Evolutionary conservation across 2,329 filamentous ascomycete species (phyloP).

Genomic region (Samsoniella hepiali): DNA sequence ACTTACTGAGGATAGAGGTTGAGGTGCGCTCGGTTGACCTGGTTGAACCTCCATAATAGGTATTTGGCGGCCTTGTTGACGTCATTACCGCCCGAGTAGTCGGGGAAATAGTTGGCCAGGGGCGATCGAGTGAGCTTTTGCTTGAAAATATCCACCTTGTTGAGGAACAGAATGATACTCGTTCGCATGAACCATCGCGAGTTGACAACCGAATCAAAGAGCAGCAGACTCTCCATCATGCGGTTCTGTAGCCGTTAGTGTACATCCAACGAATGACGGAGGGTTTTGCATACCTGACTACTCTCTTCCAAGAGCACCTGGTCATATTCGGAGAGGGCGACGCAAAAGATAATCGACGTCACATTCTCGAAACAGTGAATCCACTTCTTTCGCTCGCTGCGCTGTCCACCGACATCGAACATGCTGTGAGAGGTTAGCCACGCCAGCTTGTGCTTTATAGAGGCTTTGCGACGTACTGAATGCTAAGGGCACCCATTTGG

Average conservation of each 20-base stretch:
- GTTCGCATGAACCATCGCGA: conserved; percentile 99
- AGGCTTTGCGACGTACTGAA: conserved; percentile 68
- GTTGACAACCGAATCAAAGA: conserved; percentile 98
- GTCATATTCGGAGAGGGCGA: conserved; percentile 96
- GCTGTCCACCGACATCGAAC: conserved; percentile 97
- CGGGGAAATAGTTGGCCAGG: conserved; percentile 91
- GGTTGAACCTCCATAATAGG: conserved; percentile 95
- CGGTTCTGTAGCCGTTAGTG: conserved; percentile 64
- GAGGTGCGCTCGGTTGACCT: conserved; percentile 92
- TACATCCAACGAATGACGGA: neutral
- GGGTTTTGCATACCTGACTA: conserved; percentile 68
- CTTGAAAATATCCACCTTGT: conserved; percentile 98
- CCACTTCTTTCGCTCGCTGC: conserved; percentile 99
- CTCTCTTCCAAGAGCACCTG: conserved; percentile 95
- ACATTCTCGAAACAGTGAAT: conserved; percentile 99
- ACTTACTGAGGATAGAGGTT: conserved; percentile 96
- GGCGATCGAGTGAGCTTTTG: conserved; percentile 88
- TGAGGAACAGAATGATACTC: conserved; percentile 96
- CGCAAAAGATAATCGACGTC: conserved; percentile 98
- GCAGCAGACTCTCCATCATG: conserved; percentile 96
- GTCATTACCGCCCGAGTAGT: conserved; percentile 96
- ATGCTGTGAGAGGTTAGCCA: conserved; percentile 59
- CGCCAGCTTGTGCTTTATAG: neutral
- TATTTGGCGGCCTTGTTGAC: conserved; percentile 98
- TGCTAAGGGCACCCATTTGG: conserved; percentile 96